A percentile compares a stretch with the other conserved stretches of the same genome.
These are phyloP conservation scores for Viola odorata DNA, from an alignment of 345 rosid species.

Conservation along the genomic window DNA sequence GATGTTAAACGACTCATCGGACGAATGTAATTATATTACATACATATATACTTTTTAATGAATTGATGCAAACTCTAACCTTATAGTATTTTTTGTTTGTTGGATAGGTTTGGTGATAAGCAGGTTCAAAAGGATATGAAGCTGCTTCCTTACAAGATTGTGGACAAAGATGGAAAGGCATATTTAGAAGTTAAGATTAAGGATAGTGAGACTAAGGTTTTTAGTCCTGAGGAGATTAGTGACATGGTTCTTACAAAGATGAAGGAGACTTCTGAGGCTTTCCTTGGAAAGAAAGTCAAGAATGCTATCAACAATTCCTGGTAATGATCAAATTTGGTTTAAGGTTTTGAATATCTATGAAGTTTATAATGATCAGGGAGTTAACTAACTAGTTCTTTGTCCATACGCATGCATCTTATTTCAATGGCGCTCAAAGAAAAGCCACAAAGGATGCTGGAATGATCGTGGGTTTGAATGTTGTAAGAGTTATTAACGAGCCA, in stretches of 20 bases:
- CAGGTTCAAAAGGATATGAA: slow-evolving; percentile 30
- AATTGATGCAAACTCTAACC: neutral
- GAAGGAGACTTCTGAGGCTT: slow-evolving; percentile 32
- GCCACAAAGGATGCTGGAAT: slow-evolving; percentile 25
- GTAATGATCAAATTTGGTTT: neutral
- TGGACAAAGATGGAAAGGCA: slow-evolving; percentile 31
- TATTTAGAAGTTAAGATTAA: slow-evolving; percentile 21
- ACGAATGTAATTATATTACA: too few species aligned
- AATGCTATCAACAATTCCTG: slow-evolving; percentile 31
- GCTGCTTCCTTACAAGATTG: slow-evolving; percentile 26
- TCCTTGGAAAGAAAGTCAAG: slow-evolving; percentile 32
- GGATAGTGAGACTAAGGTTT: slow-evolving; percentile 23
- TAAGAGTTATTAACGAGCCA: slow-evolving; percentile 25
- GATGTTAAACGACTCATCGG: slow-evolving; percentile 29
- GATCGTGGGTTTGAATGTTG: slow-evolving; percentile 22
- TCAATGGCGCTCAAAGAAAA: slow-evolving; percentile 26
- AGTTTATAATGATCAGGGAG: neutral
- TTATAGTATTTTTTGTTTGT: too few species aligned
- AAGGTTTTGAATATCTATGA: too few species aligned
- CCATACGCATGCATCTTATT: slow-evolving; percentile 15
- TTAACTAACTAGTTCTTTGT: neutral
- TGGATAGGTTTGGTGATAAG: slow-evolving; percentile 26
- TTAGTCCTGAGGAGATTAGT: slow-evolving; percentile 31
- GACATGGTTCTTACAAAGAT: slow-evolving; percentile 24
- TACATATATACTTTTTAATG: too few species aligned